phyloP scores from a whole-genome alignment of 1,284 basidiomycete species.

The Farysia itapuensis region DNA sequence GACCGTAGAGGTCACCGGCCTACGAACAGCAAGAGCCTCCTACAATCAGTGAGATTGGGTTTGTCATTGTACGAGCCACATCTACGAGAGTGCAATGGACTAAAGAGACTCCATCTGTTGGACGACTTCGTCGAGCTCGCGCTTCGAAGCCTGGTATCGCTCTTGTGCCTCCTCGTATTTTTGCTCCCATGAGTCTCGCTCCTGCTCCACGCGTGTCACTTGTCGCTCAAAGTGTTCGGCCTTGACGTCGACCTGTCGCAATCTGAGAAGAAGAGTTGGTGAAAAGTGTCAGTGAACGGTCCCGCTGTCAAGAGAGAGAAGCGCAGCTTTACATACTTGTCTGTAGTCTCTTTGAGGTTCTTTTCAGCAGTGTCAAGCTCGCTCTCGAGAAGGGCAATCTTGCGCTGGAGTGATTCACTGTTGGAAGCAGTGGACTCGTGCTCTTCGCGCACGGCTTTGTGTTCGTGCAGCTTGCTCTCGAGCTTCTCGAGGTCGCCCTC shows the following conservation, averaged over 20 bases:
- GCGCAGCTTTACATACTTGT: conserved; percentile 73
- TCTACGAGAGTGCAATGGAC: conserved; percentile 18
- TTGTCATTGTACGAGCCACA: no score
- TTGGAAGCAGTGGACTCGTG: conserved; percentile 74
- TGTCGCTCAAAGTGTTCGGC: conserved; percentile 98
- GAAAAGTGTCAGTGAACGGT: no score
- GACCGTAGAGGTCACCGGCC: neutral
- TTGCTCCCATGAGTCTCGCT: conserved; percentile 90
- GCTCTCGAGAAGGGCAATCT: conserved; percentile 89
- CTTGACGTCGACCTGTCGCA: conserved; percentile 96
- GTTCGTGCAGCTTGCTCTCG: conserved; percentile 73
- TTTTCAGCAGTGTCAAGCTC: conserved; percentile 95
- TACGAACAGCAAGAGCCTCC: no score
- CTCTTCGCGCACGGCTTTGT: conserved; percentile 73
- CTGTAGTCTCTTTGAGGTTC: conserved; percentile 93
- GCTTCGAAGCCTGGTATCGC: conserved; percentile 77
- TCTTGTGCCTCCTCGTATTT: conserved; percentile 83
- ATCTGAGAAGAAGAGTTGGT: conserved; percentile 63
- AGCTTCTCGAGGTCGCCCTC: conserved; percentile 76
- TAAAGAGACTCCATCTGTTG: conserved; percentile 77
- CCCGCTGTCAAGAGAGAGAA: conserved; percentile 1
- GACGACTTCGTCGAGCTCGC: conserved; percentile 85
- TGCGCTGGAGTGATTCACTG: conserved; percentile 77
- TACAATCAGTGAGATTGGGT: no score
- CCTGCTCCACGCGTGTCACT: conserved; percentile 81